Conservation (phyloP, 306 rosid species). For the Quercus parvula region DNA sequence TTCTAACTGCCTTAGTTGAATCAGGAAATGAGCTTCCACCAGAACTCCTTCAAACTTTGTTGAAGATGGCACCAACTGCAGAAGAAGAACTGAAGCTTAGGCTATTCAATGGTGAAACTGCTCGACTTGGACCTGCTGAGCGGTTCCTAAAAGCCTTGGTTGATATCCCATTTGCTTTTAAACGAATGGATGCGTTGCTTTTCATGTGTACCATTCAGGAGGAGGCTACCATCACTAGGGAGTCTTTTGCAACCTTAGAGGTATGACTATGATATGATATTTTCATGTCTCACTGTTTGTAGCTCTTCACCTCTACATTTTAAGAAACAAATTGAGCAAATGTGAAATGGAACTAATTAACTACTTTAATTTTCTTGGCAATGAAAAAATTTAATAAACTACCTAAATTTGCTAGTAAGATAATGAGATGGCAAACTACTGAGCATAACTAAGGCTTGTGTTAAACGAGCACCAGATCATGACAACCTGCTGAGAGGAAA, state of each 20-base stretch:
- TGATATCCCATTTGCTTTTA: slow-evolving; percentile 76
- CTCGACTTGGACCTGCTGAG: slow-evolving; percentile 86
- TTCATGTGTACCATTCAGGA: slow-evolving; percentile 78
- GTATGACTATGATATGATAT: slow-evolving; percentile 28
- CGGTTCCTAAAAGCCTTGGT: slow-evolving; percentile 74
- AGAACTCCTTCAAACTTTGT: slow-evolving; percentile 65
- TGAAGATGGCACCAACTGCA: slow-evolving; percentile 85
- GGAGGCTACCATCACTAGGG: slow-evolving; percentile 54
- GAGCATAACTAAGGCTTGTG: neutral
- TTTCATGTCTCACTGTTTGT: neutral
- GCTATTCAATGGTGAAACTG: slow-evolving; percentile 48
- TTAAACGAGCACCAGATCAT: neutral
- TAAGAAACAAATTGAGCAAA: neutral
- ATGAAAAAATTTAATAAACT: neutral
- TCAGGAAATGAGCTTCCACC: slow-evolving; percentile 89
- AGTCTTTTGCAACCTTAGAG: slow-evolving; percentile 72
- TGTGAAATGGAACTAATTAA: slow-evolving; percentile 4
- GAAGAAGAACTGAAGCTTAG: slow-evolving; percentile 97
- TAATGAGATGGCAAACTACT: neutral
- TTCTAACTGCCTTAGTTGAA: slow-evolving; percentile 24
- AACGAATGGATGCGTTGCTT: slow-evolving; percentile 78
- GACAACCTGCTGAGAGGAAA: neutral
- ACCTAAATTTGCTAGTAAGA: neutral
- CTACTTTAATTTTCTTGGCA: neutral
- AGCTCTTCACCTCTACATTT: neutral